Conservation (phyloP, 2,329 filamentous ascomycete genomes). For the Sclerotinia minor region DNA sequence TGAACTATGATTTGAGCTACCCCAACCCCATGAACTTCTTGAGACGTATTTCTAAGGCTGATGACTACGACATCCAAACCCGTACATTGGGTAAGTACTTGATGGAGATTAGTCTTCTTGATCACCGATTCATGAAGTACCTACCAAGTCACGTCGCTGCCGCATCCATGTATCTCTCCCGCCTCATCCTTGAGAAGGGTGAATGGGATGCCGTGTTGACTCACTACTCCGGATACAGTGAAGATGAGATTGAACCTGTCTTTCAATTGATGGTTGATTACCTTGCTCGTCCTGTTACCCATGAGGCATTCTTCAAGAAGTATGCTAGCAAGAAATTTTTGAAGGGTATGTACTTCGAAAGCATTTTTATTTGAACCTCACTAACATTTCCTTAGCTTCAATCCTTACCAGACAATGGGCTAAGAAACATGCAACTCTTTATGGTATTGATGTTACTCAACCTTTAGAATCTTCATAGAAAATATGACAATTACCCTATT, state of each 20-base stretch:
- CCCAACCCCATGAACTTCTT: constrained; percentile 99
- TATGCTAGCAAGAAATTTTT: constrained; percentile 99
- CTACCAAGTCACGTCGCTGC: constrained; percentile 89
- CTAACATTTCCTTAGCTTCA: constrained; percentile 61
- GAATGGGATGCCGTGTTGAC: constrained; percentile 87
- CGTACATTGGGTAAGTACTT: constrained; percentile 97
- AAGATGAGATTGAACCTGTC: constrained; percentile 89
- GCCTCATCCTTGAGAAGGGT: constrained; percentile 85
- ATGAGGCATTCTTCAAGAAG: constrained; percentile 99
- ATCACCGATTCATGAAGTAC: constrained; percentile 89
- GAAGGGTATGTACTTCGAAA: constrained; percentile 68
- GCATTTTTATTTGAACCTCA: constrained; percentile 14
- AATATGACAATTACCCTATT: constrained; percentile 31
- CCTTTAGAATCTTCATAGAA: constrained; percentile 40
- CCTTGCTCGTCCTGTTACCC: constrained; percentile 81
- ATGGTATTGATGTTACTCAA: constrained; percentile 50
- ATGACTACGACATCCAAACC: constrained; percentile 98
- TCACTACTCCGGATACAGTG: constrained; percentile 90
- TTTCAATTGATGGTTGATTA: constrained; percentile 97
- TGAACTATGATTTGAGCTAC: constrained; percentile 97
- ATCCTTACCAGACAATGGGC: constrained; percentile 92
- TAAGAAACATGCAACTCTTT: constrained; percentile 69
- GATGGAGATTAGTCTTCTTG: constrained; percentile 93
- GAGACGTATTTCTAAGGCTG: constrained; percentile 96
- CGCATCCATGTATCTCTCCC: constrained; percentile 90